Evolutionary conservation across 2,329 filamentous ascomycete species (phyloP), one percentile per base, ranked within the genome.

Genomic region (Pseudopyrenochaeta lycopersici): DNA sequence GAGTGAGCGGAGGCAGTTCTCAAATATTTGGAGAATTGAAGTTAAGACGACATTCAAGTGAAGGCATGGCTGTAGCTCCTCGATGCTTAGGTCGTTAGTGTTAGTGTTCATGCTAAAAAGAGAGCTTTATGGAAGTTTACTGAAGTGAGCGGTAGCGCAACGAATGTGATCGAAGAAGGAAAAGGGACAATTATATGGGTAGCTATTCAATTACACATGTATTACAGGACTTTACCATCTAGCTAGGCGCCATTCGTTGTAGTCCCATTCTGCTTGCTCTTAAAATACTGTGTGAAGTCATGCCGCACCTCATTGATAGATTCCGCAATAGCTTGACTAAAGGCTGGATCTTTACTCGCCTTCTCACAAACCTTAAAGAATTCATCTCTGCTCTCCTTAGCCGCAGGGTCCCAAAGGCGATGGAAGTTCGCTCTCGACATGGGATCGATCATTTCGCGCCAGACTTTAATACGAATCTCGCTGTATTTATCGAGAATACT

Each of bases 351-450:
- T 42, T 65, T 42, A n/a, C 33, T 63, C 4, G 69, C 70, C 36
- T 63, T 63, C 11, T 70, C 63, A 32, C 71, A 73, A 62, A 72
- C 66, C 39, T 64, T 58, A 56, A 71, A 72, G 58, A 74, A 74
- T 33, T 72, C 60, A n/a, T 73, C 65, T 20, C 62, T 66, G 23
- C 71, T 69, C 46, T 68, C 54, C 32, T 63, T 55, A 17, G 39
- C 49, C 3, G 57, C 54, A 18, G 68, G 64, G 36, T 74, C 72
- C 70, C 70, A 74, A 5, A 74, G 61, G 3, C 71, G 68, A 31
- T 72, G 70, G 51, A 74, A 73, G 51, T 82, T 82, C 29, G 74
- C 76, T 30, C 77, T 71, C 4, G 71, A 74, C 63, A 74, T 66
- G 14, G 67, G 69, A 27, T 75, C 71, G 23, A 74, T 73, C 63